Base-by-base conservation (phyloP, 768 basidiomycete genomes). In the Mycena metata region DNA sequence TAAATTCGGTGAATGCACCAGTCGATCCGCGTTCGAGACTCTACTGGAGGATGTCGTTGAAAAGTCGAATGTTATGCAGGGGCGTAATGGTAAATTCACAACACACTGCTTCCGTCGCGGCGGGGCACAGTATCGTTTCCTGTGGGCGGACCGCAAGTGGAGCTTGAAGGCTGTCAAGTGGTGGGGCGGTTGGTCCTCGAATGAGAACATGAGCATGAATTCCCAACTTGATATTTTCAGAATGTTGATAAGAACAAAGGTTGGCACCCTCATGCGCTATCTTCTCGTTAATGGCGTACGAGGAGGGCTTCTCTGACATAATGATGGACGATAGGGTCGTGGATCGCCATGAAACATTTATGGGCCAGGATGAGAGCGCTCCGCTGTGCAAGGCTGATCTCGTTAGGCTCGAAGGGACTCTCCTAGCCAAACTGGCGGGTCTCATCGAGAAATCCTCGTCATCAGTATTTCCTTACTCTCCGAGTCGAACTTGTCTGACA, bases 111-210 rank as follows among this genome's bases (percentile, higher is more conserved):
- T 76, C 58, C 69, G 69, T n/a, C 66, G 66, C 2, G 74, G 76
- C 17, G 78, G 76, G 15, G 74, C 76, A 43, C 78, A 77, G 43
- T 76, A 77, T 59, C 67, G 71, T 10, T 77, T 77, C 51, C 71
- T 77, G 69, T 79, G 70, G 69, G 77, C 74, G 24, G 71, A 71
- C 19, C 64, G 72, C 9, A 71, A 70, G 23, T 78, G 77, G 77
- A 77, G 73, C 51, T 46, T 78, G 41, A 74, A 76, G 35, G 71
- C 69, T 1, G 72, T 76, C 6, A 76, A 73, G 26, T 77, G 76
- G 76, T 76, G 76, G 76, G 76, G 76, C 15, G 74, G 75, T 17
- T 76, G 76, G 77, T 75, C 71, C 2, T 69, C 72, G 42, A 69
- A 60, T 54, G 73, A 76, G 49, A 66, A 73, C 45, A 70, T 72